phyloP scores from a whole-genome alignment of 202 grass and related monocot species.

The Eragrostis tef region DNA sequence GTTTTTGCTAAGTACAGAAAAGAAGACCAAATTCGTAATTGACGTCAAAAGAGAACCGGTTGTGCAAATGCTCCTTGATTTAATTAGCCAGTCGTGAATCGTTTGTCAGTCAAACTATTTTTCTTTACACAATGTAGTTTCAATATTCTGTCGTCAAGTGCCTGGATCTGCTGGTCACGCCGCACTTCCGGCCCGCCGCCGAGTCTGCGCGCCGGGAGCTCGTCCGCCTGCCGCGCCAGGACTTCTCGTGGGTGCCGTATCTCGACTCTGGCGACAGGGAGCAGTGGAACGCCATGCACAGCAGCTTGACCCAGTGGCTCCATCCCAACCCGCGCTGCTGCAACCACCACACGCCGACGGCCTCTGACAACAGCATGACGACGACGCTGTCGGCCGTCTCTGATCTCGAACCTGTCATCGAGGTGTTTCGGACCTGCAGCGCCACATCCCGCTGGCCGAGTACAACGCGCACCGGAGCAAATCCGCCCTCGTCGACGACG shows the following conservation, averaged over 20 bases:
- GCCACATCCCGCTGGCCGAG: too few relatives aligned
- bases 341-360: neutral
- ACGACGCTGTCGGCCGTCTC: neutral
- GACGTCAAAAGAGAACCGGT: too few relatives aligned
- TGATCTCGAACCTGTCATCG: neutral
- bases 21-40: too few relatives aligned
- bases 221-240: neutral
- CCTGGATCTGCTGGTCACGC: neutral
- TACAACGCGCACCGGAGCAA: too few relatives aligned
- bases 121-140: too few relatives aligned
- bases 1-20: too few relatives aligned
- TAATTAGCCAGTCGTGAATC: too few relatives aligned
- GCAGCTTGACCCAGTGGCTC: neutral
- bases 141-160: neutral
- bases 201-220: neutral
- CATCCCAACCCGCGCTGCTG: neutral
- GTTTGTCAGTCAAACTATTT: too few relatives aligned
- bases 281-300: slow-evolving; percentile 10
- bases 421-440: neutral
- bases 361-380: too few relatives aligned
- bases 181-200: neutral
- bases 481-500: too few relatives aligned
- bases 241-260: slow-evolving; percentile 16
- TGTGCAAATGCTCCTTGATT: too few relatives aligned
- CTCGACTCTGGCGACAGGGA: neutral